Evolutionary conservation across 495 filamentous ascomycete species (phyloP).

Genomic region (Gamarada debralockiae): DNA sequence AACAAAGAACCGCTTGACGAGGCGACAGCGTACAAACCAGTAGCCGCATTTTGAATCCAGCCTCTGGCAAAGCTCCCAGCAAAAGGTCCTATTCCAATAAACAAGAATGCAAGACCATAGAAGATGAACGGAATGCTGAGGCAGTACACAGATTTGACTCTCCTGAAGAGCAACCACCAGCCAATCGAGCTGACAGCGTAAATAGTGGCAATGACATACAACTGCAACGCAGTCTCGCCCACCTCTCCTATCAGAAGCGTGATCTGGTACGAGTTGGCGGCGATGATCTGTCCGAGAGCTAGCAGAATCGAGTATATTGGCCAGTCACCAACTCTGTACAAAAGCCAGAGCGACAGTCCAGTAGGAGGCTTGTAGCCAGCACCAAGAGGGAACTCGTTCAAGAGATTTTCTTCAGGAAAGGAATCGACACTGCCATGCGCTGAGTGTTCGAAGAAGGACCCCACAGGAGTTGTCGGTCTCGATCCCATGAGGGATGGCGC

Average conservation of each 20-base stretch:
- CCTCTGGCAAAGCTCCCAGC: conserved; percentile 33
- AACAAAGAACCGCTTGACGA: conserved; percentile 57
- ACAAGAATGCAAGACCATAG: conserved; percentile 58
- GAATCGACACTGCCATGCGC: neutral
- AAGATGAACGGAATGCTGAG: conserved; percentile 57
- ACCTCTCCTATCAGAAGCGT: conserved; percentile 59
- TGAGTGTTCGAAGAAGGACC: conserved; percentile 43
- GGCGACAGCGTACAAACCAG: conserved; percentile 55
- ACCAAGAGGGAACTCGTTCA: conserved; percentile 58
- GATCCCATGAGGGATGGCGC: conserved; percentile 33
- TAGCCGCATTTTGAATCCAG: conserved; percentile 55
- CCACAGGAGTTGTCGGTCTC: conserved; percentile 51
- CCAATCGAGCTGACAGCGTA: conserved; percentile 57
- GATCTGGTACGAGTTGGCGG: conserved; percentile 64
- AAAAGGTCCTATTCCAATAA: conserved; percentile 63
- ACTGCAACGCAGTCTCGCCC: conserved; percentile 54
- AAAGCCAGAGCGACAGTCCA: conserved; percentile 51
- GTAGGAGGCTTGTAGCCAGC: conserved; percentile 62
- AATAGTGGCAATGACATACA: conserved; percentile 59
- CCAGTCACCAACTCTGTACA: conserved; percentile 53
- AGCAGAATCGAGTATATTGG: conserved; percentile 69
- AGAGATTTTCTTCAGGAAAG: conserved; percentile 3
- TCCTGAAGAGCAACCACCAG: conserved; percentile 61
- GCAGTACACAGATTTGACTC: conserved; percentile 51
- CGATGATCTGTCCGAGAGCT: conserved; percentile 63